phyloP scores from a whole-genome alignment of 1,284 basidiomycete species.

The Moesziomyces antarcticus region DNA sequence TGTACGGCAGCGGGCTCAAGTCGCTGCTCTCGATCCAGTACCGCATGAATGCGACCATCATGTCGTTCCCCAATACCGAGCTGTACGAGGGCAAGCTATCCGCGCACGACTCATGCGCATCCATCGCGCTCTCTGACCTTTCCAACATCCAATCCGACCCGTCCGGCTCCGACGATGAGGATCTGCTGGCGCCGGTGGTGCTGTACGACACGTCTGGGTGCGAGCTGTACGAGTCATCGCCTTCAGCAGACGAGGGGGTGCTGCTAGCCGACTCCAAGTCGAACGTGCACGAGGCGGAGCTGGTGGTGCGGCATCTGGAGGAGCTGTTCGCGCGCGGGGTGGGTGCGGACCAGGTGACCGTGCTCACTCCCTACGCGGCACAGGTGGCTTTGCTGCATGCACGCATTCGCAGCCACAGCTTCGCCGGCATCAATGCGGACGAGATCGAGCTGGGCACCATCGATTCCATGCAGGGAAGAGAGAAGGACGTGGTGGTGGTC shows the following conservation, averaged over 20 bases:
- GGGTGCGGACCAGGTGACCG: conserved; percentile 79
- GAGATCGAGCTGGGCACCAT: conserved; percentile 61
- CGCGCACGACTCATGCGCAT: conserved; percentile 78
- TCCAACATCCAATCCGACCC: conserved; percentile 70
- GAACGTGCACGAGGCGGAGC: conserved; percentile 90
- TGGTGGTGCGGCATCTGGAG: conserved; percentile 84
- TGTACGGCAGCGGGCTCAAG: conserved; percentile 86
- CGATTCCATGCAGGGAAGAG: conserved; percentile 64
- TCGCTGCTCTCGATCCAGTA: conserved; percentile 77
- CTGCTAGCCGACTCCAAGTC: conserved; percentile 70
- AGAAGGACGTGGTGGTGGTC: conserved; percentile 64
- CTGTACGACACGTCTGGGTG: conserved; percentile 80
- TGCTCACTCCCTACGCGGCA: conserved; percentile 83
- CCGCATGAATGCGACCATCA: conserved; percentile 87
- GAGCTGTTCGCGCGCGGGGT: conserved; percentile 81
- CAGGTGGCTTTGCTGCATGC: conserved; percentile 72
- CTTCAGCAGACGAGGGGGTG: conserved; percentile 16
- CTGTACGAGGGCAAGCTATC: conserved; percentile 81
- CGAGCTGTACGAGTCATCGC: conserved; percentile 49
- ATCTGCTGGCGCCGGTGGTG: conserved; percentile 80
- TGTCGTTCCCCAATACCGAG: conserved; percentile 83
- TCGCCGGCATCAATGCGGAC: conserved; percentile 12
- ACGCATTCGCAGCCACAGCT: conserved; percentile 4
- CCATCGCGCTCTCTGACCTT: conserved; percentile 79
- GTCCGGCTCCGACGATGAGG: conserved; percentile 72